Conservation (phyloP, 495 filamentous ascomycete species). For the Aspergillus funiculosus region DNA sequence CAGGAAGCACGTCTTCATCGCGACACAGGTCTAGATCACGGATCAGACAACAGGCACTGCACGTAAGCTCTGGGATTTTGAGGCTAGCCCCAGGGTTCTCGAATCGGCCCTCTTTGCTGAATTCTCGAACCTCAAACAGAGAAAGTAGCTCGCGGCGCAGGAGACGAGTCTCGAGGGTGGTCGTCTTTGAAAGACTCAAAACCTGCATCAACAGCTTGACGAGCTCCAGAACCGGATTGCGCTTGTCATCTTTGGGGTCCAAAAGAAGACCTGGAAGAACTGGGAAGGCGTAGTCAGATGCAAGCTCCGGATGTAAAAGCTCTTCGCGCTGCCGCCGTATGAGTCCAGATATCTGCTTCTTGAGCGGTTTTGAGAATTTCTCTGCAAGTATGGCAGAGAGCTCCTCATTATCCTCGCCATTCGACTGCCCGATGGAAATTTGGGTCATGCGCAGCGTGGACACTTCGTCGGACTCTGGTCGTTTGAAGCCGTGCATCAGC, state of each 20-base stretch:
- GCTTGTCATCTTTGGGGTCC: conserved; percentile 52
- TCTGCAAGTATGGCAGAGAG: conserved; percentile 59
- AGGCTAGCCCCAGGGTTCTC: conserved; percentile 76
- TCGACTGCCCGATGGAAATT: conserved; percentile 47
- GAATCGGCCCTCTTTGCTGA: conserved; percentile 79
- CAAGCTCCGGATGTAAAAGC: conserved; percentile 82
- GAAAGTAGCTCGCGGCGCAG: conserved; percentile 83
- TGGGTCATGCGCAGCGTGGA: conserved; percentile 76
- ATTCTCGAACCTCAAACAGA: conserved; percentile 90
- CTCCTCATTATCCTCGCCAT: conserved; percentile 52
- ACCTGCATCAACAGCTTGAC: conserved; percentile 90
- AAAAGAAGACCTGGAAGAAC: conserved; percentile 65
- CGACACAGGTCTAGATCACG: conserved; percentile 91
- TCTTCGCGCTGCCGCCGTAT: conserved; percentile 81
- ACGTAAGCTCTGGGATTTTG: conserved; percentile 68
- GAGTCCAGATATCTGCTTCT: conserved; percentile 75
- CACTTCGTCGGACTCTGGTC: conserved; percentile 45
- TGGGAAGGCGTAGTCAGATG: conserved; percentile 83
- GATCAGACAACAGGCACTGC: conserved; percentile 78
- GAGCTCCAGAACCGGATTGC: conserved; percentile 81
- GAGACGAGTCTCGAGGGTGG: conserved; percentile 75
- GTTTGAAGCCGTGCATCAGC: conserved; percentile 83
- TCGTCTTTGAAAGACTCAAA: conserved; percentile 72
- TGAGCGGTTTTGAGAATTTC: conserved; percentile 79
- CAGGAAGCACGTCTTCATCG: conserved; percentile 75